Evolutionary conservation across 306 rosid genomes (phyloP), one percentile per base, ranked within the genome.

Genomic region (Aeschynomene evenia): DNA sequence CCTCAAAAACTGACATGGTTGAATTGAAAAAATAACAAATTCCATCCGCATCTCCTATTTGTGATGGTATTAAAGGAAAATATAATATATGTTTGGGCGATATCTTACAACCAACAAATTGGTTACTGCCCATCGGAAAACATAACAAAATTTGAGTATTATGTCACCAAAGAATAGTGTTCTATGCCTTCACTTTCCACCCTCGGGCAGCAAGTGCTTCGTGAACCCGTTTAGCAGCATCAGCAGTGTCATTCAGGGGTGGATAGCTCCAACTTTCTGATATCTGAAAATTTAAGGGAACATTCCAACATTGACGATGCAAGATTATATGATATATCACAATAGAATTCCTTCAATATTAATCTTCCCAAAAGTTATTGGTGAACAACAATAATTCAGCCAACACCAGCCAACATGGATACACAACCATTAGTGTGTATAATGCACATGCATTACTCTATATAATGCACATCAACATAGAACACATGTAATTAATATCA

Each of bases 231-330:
- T 76, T 79, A 21, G 96, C 97, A 29, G 95, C 97, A 78, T 90
- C 86, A 2, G 89, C 92, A 11, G 97, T 90, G 74, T 90, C 98
- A 26, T 75, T 85, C 23, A 94, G 91, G 12, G 97, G 98, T 18
- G 97, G 98, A 79, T 90, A 94, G 74, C 98, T 94, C 98, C 98
- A 94, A 81, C 89, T 94, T 72, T 94, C 97, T 3, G 91, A 80
- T 28, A 94, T 94, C 98, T 94, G 86, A 43, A 79, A 78, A 34
- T 73, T 66, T 42, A 24, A 10, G 36, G 45, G 56, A 76, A 63
- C 42, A 73, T 58, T 60, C 16, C 3, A 33, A n/a, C 0, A 9
- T 16, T 8, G 19, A 45, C 19, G 42, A 42, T n/a, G 6, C 61
- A 43, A 6, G 9, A 20, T n/a, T 20, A 63, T 71, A 29, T 53